Base-by-base conservation (phyloP, 2,329 filamentous ascomycete genomes). In the Coniella lustricola region DNA sequence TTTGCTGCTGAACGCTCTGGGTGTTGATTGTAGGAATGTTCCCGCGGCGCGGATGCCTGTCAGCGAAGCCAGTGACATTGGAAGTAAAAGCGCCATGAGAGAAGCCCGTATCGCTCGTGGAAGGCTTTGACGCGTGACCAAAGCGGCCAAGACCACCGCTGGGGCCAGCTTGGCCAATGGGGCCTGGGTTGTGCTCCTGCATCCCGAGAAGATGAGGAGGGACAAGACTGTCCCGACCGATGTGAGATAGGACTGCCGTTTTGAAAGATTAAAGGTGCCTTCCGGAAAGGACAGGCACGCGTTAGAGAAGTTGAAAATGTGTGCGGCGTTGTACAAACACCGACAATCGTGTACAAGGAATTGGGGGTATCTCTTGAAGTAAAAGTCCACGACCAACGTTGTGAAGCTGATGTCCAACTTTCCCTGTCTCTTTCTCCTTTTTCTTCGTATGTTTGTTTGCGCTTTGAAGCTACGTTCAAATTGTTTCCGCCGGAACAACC, bases 21-120 rank as follows among this genome's bases (percentile, higher is more conserved):
- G 93, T 96, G 68, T 96, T 96, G 72, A 97, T 95, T 55, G 85
- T 83, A 55, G 91, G 89, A 62, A 97, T 87, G 70, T 94, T 95
- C 54, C 76, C 78, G 58, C 90, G 81, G 60, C 90, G 85, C 57
- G 86, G 82, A 68, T 94, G 89, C 61, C 90, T 82, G 65, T 95
- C 90, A 56, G 84, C 85, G 63, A 95, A 95, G 53, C 88, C 87
- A 59, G 81, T 78, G 57, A 90, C 76, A 70, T 95, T 94, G 49
- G 87, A 91, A 62, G 84, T 84, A 70, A 94, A 96, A 51, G 90
- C 90, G 56, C 87, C 89, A 65, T 95, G 90, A 42, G 90, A 95
- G 69, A 95, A 95, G 56, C 89, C 90, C 41, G 88, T 93, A 59
- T 90, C 85, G 63, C 87, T 82, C 67, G 80, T 87, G 55, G 85